phyloP scores from a whole-genome alignment of 2,329 filamentous ascomycete species.

The Penicillium sp. region DNA sequence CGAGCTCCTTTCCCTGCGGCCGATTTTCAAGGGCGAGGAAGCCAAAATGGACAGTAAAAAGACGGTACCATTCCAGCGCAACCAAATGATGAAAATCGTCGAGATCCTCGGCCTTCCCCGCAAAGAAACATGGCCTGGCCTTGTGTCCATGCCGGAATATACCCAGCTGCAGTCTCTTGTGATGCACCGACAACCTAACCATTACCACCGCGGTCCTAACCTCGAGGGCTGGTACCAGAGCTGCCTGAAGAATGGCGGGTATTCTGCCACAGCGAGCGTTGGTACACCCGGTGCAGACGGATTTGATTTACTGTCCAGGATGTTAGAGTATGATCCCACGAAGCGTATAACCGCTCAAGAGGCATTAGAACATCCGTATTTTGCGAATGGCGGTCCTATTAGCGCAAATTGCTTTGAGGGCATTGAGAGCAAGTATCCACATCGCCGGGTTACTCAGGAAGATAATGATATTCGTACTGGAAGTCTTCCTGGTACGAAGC shows the following conservation, averaged over 20 bases:
- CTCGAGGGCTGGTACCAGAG: conserved; percentile 80
- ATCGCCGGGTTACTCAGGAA: conserved; percentile 85
- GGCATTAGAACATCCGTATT: conserved; percentile 89
- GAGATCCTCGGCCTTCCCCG: conserved; percentile 91
- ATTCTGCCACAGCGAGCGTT: conserved; percentile 48
- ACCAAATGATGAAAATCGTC: conserved; percentile 98
- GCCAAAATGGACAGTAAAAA: conserved; percentile 99
- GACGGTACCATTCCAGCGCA: conserved; percentile 92
- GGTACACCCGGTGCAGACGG: conserved; percentile 71
- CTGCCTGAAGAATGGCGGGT: conserved; percentile 62
- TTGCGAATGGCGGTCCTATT: conserved; percentile 67
- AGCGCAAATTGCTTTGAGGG: conserved; percentile 88
- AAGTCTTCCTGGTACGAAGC: conserved; percentile 86
- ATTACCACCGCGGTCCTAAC: conserved; percentile 53
- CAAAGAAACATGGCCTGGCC: conserved; percentile 83
- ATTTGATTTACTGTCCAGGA: conserved; percentile 73
- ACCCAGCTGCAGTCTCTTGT: conserved; percentile 61
- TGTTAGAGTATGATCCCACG: conserved; percentile 90
- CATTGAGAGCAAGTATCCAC: conserved; percentile 82
- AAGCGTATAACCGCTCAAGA: conserved; percentile 84
- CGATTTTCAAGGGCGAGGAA: conserved; percentile 98
- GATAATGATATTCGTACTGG: conserved; percentile 93
- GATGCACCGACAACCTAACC: conserved; percentile 45
- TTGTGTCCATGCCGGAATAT: conserved; percentile 85
- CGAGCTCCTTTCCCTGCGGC: conserved; percentile 81